phyloP scores from a whole-genome alignment of 2,329 filamentous ascomycete genomes.

The Ceratocystis huliohia region DNA sequence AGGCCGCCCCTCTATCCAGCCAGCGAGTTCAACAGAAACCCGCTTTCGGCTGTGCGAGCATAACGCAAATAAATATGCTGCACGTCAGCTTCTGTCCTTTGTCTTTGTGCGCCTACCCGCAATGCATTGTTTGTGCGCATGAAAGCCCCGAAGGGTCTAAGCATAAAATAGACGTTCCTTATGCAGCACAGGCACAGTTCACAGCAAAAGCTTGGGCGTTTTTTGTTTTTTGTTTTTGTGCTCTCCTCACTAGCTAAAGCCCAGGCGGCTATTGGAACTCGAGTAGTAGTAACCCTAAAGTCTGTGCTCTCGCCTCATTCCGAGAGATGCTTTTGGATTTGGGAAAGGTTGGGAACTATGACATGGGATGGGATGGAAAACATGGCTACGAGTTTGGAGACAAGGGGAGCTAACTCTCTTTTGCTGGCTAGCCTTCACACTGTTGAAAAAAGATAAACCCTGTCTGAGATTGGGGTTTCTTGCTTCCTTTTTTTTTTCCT shows the following conservation, averaged over 20 bases:
- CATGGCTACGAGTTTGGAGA: not conserved
- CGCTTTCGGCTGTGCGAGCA: not conserved
- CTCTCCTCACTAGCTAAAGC: not conserved
- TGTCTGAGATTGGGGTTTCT: not conserved
- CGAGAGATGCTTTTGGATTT: not conserved
- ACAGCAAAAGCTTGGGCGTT: not conserved
- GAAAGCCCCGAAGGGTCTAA: not conserved
- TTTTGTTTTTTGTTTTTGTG: not conserved
- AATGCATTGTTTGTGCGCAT: constrained; percentile 6
- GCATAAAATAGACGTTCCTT: not conserved
- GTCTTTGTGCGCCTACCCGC: not conserved
- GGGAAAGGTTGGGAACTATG: not conserved
- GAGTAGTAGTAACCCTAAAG: not conserved
- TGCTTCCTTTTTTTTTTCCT: not conserved
- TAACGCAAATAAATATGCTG: not conserved
- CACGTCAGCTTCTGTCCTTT: not conserved
- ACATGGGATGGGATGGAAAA: not conserved
- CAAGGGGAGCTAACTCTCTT: not conserved
- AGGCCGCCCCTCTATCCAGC: too few species aligned
- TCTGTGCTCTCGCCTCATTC: constrained; percentile 4
- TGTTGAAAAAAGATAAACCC: not conserved
- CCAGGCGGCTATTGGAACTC: not conserved
- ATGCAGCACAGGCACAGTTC: constrained; percentile 4
- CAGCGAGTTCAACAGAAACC: too few species aligned
- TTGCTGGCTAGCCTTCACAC: not conserved